phyloP scores from a whole-genome alignment of 164 flowering plant species.

The Taxillus chinensis region DNA sequence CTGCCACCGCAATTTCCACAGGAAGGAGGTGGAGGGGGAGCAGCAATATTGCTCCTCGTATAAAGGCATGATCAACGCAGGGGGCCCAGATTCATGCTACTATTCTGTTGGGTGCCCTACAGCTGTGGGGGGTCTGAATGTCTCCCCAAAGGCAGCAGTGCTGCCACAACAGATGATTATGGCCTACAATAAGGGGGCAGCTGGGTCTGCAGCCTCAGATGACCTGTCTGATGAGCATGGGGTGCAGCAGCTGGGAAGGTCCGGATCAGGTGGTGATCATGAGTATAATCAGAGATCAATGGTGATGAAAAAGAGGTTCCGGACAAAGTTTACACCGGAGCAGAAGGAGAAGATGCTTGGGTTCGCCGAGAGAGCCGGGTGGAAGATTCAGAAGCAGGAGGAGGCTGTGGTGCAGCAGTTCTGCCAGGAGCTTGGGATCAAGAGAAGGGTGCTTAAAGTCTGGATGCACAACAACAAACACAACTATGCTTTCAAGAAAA shows the following conservation, averaged over 20 bases:
- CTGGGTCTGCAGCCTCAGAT: not conserved
- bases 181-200: not conserved
- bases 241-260: not conserved
- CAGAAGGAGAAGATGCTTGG: constrained; percentile 5
- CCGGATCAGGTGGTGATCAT: not conserved
- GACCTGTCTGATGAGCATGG: not conserved
- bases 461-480: constrained; percentile 4
- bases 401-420: constrained; percentile 1
- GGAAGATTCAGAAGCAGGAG: constrained; percentile 3
- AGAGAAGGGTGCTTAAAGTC: constrained; percentile 2
- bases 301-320: not conserved
- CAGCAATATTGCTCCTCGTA: too few species aligned
- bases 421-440: constrained; percentile 1
- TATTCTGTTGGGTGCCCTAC: not conserved
- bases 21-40: not conserved
- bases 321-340: not conserved
- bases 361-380: constrained; percentile 3
- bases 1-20: constrained; percentile 2
- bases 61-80: too few species aligned
- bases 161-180: not conserved
- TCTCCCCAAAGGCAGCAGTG: not conserved
- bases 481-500: not conserved
- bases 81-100: too few species aligned
- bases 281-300: not conserved
- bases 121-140: not conserved